These are phyloP conservation scores for Przewalskia tangutica DNA, from an alignment of 257 asterid species.

Conservation along the genomic window DNA sequence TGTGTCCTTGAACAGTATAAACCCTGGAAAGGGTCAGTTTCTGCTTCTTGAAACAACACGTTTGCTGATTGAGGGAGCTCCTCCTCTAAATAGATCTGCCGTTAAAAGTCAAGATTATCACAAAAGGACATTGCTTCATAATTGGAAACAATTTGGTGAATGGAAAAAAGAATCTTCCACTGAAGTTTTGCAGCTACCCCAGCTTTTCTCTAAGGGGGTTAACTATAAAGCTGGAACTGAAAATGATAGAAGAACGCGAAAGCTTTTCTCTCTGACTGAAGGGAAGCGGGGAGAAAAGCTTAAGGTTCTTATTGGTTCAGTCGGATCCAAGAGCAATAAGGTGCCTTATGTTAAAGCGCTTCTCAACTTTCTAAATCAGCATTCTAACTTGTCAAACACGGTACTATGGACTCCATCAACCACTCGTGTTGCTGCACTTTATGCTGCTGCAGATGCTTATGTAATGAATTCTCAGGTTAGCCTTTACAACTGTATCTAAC, in stretches of 20 bases:
- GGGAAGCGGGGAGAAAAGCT: constrained; percentile 30
- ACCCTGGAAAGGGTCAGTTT: constrained; percentile 93
- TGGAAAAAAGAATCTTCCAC: constrained; percentile 8
- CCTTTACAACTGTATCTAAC: neutral
- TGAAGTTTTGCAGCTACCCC: constrained; percentile 10
- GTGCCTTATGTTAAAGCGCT: constrained; percentile 66
- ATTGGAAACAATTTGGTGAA: constrained; percentile 14
- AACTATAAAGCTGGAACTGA: constrained; percentile 8
- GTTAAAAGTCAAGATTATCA: constrained; percentile 37
- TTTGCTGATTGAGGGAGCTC: constrained; percentile 36
- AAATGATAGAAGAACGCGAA: constrained; percentile 22
- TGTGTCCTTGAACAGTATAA: constrained; percentile 75
- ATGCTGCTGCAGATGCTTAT: constrained; percentile 91
- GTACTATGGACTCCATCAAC: constrained; percentile 98
- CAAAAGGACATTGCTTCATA: constrained; percentile 45
- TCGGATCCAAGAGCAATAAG: constrained; percentile 89
- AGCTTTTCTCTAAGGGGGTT: constrained; percentile 1
- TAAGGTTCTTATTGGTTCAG: constrained; percentile 84
- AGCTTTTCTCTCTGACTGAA: constrained; percentile 20
- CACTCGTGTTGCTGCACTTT: constrained; percentile 84
- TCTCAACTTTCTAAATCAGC: constrained; percentile 46
- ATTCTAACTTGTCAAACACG: constrained; percentile 53
- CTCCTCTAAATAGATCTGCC: constrained; percentile 18
- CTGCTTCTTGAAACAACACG: constrained; percentile 75
- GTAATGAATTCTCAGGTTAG: constrained; percentile 95